These are phyloP conservation scores for Ganoderma multipileum DNA, from an alignment of 1,284 basidiomycete species.

Conservation along the genomic window DNA sequence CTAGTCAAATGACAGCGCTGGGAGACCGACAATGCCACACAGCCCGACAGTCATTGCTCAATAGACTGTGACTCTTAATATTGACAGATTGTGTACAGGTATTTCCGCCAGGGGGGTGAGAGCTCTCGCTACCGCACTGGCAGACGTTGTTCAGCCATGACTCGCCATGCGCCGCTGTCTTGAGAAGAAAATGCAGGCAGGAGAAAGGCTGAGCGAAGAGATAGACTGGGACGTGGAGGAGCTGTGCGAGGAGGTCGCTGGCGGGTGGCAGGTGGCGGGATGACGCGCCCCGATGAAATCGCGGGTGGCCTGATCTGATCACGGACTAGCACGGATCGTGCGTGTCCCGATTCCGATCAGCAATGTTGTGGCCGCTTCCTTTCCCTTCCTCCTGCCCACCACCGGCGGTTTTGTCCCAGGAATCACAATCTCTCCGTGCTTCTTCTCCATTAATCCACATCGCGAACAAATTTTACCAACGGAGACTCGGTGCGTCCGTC, in stretches of 20 bases:
- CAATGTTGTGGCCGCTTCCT: not conserved
- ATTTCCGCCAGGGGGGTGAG: conserved; percentile 1
- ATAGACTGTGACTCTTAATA: conserved; percentile 6
- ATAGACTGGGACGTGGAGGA: not conserved
- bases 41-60: conserved; percentile 18
- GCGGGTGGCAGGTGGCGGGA: not conserved
- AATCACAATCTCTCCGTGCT: not conserved
- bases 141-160: not conserved
- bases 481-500: not conserved
- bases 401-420: not conserved
- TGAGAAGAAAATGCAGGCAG: not conserved
- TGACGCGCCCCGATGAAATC: not conserved
- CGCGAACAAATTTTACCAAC: not conserved
- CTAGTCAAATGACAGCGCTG: conserved; percentile 15
- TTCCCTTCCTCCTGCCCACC: conserved; percentile 2
- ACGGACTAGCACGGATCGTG: not conserved
- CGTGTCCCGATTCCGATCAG: conserved; percentile 1
- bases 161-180: not conserved
- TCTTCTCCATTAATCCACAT: not conserved
- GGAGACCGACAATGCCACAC: conserved; percentile 10
- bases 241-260: not conserved
- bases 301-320: not conserved
- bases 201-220: not conserved
- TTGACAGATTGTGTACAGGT: conserved; percentile 10
- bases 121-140: not conserved